These are phyloP conservation scores for Allium fistulosum DNA, from an alignment of 106 monocot species.

Conservation along the genomic window DNA sequence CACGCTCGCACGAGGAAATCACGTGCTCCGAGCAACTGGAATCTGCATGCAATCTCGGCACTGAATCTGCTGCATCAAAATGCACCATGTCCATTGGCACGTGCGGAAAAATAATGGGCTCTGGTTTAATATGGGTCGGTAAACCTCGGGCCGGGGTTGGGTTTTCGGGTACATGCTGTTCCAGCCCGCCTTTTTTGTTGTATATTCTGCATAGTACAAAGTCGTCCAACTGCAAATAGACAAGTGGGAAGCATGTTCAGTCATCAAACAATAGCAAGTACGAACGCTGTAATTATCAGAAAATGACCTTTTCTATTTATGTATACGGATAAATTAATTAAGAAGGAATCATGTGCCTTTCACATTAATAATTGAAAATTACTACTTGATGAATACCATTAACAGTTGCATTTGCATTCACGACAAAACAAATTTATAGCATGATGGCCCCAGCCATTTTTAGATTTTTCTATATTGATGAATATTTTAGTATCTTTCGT, in stretches of 20 bases:
- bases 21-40: constrained; percentile 78
- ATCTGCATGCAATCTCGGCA: constrained; percentile 50
- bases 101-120: constrained; percentile 15
- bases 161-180: constrained; percentile 15
- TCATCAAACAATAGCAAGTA: neutral
- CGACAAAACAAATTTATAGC: no score
- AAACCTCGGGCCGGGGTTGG: neutral
- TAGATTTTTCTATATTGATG: no score
- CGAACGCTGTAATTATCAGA: neutral
- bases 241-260: neutral
- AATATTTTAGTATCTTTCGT: no score
- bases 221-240: constrained; percentile 53
- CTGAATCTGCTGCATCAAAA: constrained; percentile 40
- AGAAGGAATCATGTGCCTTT: neutral
- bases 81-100: constrained; percentile 18
- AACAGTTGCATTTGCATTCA: no score
- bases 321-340: neutral
- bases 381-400: no score
- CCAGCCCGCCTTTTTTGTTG: constrained; percentile 62
- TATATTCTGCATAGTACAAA: constrained; percentile 88
- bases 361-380: neutral
- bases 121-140: constrained; percentile 10
- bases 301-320: neutral
- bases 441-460: no score
- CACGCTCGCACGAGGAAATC: constrained; percentile 47